Evolutionary conservation across 345 rosid species (phyloP).

Genomic region (Acer campestre): DNA sequence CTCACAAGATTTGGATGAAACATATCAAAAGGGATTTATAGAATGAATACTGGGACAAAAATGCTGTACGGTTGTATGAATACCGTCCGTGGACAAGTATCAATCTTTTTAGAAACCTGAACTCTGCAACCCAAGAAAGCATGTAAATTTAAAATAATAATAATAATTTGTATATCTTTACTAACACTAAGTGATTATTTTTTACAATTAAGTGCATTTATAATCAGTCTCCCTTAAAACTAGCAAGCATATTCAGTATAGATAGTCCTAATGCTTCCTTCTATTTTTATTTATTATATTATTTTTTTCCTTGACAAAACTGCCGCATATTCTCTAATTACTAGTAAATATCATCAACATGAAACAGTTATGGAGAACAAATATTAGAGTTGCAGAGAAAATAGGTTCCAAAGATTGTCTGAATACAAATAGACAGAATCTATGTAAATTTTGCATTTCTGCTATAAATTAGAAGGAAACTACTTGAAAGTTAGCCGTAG

Average conservation of each 20-base stretch:
- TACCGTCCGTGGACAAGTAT: constrained; percentile 96
- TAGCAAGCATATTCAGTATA: neutral
- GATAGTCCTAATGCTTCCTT: neutral
- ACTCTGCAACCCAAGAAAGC: constrained; percentile 60
- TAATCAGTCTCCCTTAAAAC: too few relatives aligned
- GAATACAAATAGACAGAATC: neutral
- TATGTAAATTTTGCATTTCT: neutral
- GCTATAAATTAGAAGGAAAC: neutral
- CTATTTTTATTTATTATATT: neutral
- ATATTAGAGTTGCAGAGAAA: neutral
- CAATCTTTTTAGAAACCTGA: constrained; percentile 87
- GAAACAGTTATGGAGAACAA: neutral
- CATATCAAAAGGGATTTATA: constrained; percentile 90
- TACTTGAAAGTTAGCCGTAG: neutral
- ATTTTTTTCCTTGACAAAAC: neutral
- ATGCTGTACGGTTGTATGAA: constrained; percentile 97
- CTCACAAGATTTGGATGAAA: constrained; percentile 99
- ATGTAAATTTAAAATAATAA: too few relatives aligned
- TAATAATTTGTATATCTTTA: neutral
- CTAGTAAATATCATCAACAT: neutral
- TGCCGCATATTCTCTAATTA: neutral
- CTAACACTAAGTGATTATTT: neutral
- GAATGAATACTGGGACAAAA: constrained; percentile 95
- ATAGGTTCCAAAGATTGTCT: neutral
- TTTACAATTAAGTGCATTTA: neutral